Conservation (phyloP, 495 filamentous ascomycete genomes). For the Collariella sp. region DNA sequence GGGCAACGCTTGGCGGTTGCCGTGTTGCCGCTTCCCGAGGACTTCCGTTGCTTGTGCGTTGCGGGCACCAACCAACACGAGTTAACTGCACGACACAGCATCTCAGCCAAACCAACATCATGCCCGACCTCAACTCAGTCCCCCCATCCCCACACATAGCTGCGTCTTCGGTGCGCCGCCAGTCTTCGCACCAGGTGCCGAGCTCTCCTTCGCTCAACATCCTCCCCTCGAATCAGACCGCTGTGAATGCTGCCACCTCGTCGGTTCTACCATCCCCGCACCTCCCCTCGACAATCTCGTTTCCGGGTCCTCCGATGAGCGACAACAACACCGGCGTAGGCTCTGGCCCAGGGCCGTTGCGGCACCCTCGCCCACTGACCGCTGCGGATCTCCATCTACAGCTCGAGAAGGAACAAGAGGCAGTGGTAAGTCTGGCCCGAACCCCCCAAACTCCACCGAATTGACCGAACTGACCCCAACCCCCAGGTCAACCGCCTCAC, state of each 20-base stretch:
- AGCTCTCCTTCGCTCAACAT: conserved; percentile 37
- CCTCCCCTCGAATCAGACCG: conserved; percentile 46
- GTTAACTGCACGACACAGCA: not conserved
- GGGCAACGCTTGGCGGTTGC: not conserved
- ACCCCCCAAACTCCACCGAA: not conserved
- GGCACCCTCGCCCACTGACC: conserved; percentile 77
- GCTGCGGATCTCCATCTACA: conserved; percentile 78
- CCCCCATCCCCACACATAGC: conserved; percentile 46
- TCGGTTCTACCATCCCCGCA: conserved; percentile 17
- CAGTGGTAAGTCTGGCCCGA: conserved; percentile 53
- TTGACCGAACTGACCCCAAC: not conserved
- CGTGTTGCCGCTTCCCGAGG: no score
- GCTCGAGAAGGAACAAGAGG: conserved; percentile 89
- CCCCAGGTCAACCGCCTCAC: conserved; percentile 81
- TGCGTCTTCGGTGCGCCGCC: conserved; percentile 24
- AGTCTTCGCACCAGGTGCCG: conserved; percentile 29
- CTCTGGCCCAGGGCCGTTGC: conserved; percentile 58
- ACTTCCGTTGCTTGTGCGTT: no score
- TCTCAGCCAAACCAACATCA: conserved; percentile 8
- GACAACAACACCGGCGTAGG: conserved; percentile 53
- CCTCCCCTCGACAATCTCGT: conserved; percentile 21
- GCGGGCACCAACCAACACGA: not conserved
- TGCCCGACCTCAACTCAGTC: conserved; percentile 54
- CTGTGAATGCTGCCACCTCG: conserved; percentile 38
- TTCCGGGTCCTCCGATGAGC: conserved; percentile 39